These are phyloP conservation scores for Ensete ventricosum DNA, from an alignment of 176 grass and related monocot genomes.

Conservation along the genomic window DNA sequence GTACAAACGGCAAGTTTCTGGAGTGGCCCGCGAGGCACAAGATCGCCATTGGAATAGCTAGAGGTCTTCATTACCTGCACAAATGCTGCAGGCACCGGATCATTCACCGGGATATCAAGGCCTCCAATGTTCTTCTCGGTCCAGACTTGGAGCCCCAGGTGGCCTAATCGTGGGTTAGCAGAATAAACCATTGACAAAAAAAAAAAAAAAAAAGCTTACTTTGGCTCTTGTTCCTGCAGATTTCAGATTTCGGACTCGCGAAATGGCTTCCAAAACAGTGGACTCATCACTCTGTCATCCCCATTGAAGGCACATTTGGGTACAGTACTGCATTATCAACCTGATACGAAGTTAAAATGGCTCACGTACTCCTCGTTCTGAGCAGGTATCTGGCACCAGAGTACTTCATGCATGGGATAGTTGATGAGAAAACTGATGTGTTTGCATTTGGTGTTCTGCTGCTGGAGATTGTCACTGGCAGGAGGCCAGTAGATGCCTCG, in stretches of 20 bases:
- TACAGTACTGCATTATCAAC: conserved; percentile 11
- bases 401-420: conserved; percentile 92
- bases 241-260: conserved; percentile 89
- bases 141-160: conserved; percentile 89
- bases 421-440: conserved; percentile 82
- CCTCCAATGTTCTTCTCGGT: conserved; percentile 65
- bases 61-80: conserved; percentile 86
- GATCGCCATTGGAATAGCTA: conserved; percentile 67
- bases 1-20: conserved; percentile 45
- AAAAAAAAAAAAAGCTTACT: neutral
- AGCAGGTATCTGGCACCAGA: conserved; percentile 91
- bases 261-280: conserved; percentile 98
- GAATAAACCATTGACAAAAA: neutral
- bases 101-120: conserved; percentile 94
- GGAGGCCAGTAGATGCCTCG: conserved; percentile 80
- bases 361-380: neutral
- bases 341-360: neutral
- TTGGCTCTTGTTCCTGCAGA: conserved; percentile 26
- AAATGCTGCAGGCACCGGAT: conserved; percentile 76
- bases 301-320: conserved; percentile 96
- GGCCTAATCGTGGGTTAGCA: neutral
- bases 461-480: conserved; percentile 65
- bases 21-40: conserved; percentile 69
- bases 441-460: conserved; percentile 83
- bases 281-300: conserved; percentile 88